Evolutionary conservation across 208 protist genomes (phyloP), one percentile per base, ranked within the genome.

Genomic region (Trypanosoma cruzi): DNA sequence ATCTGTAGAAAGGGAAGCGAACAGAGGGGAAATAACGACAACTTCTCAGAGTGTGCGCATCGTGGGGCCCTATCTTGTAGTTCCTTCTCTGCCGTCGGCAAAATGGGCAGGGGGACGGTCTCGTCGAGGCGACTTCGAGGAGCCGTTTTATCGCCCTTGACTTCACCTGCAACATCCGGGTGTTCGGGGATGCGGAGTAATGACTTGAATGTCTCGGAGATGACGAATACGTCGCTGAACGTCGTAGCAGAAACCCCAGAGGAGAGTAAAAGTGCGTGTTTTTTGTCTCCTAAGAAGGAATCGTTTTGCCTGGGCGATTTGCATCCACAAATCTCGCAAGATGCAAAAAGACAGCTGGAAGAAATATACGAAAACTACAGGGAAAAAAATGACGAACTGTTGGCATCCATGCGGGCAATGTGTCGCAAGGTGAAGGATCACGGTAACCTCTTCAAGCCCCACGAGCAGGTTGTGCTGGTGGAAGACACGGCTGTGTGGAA

Each of bases 401-500:
- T 20, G 22, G n/a, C 24, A 29, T 68, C 63, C 11, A 54, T 57
- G 22, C 31, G 58, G 46, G 31, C 24, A 8, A 69, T 75, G 55
- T 46, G 44, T 42, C 14, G n/a, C 5, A 64, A 64, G 59, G 63
- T 56, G 44, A 24, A 37, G 56, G 46, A 64, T 0, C 61, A 75
- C 34, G 44, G 10, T 31, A 24, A 59, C 11, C 14, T 60, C 10
- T 68, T 74, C 26, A 60, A 64, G 16, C 53, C 60, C 0, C 13
- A 57, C 20, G 66, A 55, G 31, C 14, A 16, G 28, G 56, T 56
- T 52, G 66, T 71, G 24, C 37, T 24, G 20, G 0, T 56, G 46
- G 56, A 71, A 22, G 66, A 64, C n/a, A 37, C 56, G 36, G 14
- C 44, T 13, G 24, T 63, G 20, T 71, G 55, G 54, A 71, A 64